These are phyloP conservation scores for Esteya vermicola DNA, from an alignment of 2,329 filamentous ascomycete species.

Conservation along the genomic window DNA sequence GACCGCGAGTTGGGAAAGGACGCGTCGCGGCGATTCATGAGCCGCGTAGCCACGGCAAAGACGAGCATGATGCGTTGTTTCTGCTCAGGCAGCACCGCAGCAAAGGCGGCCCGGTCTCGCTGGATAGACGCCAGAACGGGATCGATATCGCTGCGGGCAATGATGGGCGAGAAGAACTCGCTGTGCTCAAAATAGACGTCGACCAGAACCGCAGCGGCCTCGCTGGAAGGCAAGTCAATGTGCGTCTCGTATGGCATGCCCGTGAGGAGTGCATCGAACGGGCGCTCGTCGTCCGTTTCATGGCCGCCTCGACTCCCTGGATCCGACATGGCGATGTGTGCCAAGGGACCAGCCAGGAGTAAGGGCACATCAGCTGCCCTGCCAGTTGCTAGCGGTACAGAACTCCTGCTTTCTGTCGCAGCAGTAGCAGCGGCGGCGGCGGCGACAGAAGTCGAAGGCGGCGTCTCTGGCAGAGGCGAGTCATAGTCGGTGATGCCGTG, in stretches of 20 bases:
- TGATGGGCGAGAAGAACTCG: neutral
- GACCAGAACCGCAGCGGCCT: neutral
- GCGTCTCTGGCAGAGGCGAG: neutral
- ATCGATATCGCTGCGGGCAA: neutral
- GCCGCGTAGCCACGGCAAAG: neutral
- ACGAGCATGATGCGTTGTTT: neutral
- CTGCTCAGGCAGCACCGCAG: neutral
- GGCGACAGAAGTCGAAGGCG: neutral
- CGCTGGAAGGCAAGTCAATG: neutral
- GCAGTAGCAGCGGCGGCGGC: too few relatives aligned
- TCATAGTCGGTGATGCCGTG: neutral
- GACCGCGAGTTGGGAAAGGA: neutral
- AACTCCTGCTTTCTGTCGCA: too few relatives aligned
- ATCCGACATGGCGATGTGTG: neutral
- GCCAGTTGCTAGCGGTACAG: neutral
- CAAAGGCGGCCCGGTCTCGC: neutral
- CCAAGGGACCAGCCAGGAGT: neutral
- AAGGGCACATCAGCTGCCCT: neutral
- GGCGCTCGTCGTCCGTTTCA: too few relatives aligned
- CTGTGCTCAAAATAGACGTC: constrained; percentile 2
- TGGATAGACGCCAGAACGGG: neutral
- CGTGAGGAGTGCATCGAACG: neutral
- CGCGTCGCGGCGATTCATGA: neutral
- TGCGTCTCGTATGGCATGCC: neutral
- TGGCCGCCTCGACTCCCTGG: neutral